Evolutionary conservation across 768 basidiomycete genomes (phyloP).

Genomic region (Tremella fuciformis): DNA sequence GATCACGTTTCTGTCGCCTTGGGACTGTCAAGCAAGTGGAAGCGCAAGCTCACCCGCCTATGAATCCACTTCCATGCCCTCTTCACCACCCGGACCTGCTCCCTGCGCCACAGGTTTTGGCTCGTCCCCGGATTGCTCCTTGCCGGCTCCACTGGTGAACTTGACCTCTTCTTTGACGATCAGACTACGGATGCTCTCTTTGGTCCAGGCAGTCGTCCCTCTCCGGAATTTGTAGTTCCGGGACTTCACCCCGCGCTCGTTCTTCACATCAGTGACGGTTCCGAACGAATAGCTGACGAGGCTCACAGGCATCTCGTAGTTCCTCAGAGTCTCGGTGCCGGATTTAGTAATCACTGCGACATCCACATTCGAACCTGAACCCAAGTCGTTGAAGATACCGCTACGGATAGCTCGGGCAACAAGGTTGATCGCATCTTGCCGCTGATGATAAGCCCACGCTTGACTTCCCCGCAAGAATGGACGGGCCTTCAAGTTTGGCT

Average conservation of each 20-base stretch:
- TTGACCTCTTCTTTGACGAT: constrained; percentile 69
- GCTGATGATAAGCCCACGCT: constrained; percentile 54
- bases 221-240: constrained; percentile 62
- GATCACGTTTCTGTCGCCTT: constrained; percentile 42
- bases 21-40: background rate
- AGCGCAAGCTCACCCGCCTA: constrained; percentile 16
- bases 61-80: constrained; percentile 46
- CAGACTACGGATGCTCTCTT: constrained; percentile 69
- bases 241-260: constrained; percentile 51
- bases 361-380: constrained; percentile 97
- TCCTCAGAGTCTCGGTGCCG: constrained; percentile 87
- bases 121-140: constrained; percentile 33
- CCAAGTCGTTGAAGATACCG: constrained; percentile 99
- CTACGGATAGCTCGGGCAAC: constrained; percentile 84
- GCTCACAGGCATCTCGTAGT: constrained; percentile 75
- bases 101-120: constrained; percentile 25
- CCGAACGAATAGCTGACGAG: background rate
- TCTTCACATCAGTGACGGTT: constrained; percentile 26
- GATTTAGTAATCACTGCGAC: constrained; percentile 88
- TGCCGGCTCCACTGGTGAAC: constrained; percentile 39
- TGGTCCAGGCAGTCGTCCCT: constrained; percentile 87
- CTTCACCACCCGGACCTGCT: constrained; percentile 36
- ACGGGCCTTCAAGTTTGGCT: constrained; percentile 72
- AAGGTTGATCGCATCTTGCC: constrained; percentile 73
- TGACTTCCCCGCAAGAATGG: background rate